Base-by-base conservation (phyloP, 2,329 filamentous ascomycete genomes). In the Aureobasidium pullulans region DNA sequence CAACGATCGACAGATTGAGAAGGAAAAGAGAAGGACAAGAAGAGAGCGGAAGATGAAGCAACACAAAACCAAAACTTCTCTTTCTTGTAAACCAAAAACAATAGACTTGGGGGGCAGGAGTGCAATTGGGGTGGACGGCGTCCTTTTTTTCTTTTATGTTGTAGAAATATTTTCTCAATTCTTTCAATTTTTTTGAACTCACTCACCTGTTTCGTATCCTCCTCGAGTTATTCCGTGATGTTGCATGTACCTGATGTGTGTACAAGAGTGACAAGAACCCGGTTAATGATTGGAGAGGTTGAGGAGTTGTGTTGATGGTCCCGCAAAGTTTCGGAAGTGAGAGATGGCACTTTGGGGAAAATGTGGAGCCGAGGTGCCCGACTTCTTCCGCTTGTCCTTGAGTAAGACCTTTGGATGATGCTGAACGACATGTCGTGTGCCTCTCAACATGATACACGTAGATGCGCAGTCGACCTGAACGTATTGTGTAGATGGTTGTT, bases 101-200 rank as follows among this genome's bases (percentile, higher is more conserved):
- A 56, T 56, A 56, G 52, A 56, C 52, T 28, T 56, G 40, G 52
- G n/a, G 34, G 48, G 39, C 9, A 54, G 34, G 49, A 40, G 49
- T 31, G 49, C 36, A 54, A 56, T 19, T 13, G 50, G 28, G 13
- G 34, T 49, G 32, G 37, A 40, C 39, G 52, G 16, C 34, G 23
- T 46, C 5, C 16, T 53, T 31, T 16, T 46, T 29, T 46, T n/a
- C 10, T 44, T 34, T 44, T 29, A 44, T 37, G 3, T 44, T 46
- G 52, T 56, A 46, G 31, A 34, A 54, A 54, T 19, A 54, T 54
- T 23, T 28, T 23, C 13, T 23, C 13, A 6, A 28, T 9, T 8
- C 28, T 34, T 23, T 8, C 13, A 29, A 36, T 31, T 31, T 42
- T 42, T 42, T 32, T 31, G 10, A 29, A 40, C 10, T 40, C 10